phyloP scores from a whole-genome alignment of 2,329 filamentous ascomycete species.

The Magnaporthales sp. region DNA sequence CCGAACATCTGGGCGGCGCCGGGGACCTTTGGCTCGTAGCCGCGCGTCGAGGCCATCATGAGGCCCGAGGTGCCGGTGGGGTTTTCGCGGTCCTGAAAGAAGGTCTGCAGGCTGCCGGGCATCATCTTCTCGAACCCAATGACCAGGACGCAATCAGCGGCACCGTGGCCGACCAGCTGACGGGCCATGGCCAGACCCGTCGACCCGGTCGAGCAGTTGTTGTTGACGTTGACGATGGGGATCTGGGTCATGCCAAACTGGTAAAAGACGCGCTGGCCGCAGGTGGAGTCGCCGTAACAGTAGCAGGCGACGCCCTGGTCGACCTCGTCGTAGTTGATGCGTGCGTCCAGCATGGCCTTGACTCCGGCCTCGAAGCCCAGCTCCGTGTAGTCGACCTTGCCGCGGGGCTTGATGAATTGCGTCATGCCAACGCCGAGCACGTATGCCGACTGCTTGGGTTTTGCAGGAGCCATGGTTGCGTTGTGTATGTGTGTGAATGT shows the following conservation, averaged over 20 bases:
- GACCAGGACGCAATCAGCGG: slow-evolving; percentile 80
- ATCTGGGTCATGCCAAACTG: slow-evolving; percentile 97
- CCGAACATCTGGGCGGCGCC: slow-evolving; percentile 91
- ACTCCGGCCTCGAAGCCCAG: slow-evolving; percentile 87
- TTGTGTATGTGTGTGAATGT: not conserved
- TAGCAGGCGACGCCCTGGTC: slow-evolving; percentile 96
- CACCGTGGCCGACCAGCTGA: slow-evolving; percentile 70
- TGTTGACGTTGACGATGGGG: slow-evolving; percentile 96
- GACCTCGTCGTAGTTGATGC: slow-evolving; percentile 94
- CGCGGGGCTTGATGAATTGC: slow-evolving; percentile 95
- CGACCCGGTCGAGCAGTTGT: slow-evolving; percentile 95
- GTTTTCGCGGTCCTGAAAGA: slow-evolving; percentile 79
- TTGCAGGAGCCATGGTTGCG: slow-evolving; percentile 34
- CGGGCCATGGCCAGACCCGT: slow-evolving; percentile 81
- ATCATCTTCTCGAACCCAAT: slow-evolving; percentile 99
- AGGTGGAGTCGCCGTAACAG: slow-evolving; percentile 93
- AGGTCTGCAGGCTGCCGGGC: slow-evolving; percentile 72
- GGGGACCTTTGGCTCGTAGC: slow-evolving; percentile 66
- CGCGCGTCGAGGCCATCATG: slow-evolving; percentile 80
- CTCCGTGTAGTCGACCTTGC: slow-evolving; percentile 90
- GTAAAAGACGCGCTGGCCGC: slow-evolving; percentile 94
- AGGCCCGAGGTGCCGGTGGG: slow-evolving; percentile 62
- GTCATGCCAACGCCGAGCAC: slow-evolving; percentile 98
- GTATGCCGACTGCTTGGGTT: slow-evolving; percentile 55
- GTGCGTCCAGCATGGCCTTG: slow-evolving; percentile 76